Evolutionary conservation across 768 basidiomycete species (phyloP), one percentile per base, ranked within the genome.

Genomic region (Tricholoma hemisulphureum): DNA sequence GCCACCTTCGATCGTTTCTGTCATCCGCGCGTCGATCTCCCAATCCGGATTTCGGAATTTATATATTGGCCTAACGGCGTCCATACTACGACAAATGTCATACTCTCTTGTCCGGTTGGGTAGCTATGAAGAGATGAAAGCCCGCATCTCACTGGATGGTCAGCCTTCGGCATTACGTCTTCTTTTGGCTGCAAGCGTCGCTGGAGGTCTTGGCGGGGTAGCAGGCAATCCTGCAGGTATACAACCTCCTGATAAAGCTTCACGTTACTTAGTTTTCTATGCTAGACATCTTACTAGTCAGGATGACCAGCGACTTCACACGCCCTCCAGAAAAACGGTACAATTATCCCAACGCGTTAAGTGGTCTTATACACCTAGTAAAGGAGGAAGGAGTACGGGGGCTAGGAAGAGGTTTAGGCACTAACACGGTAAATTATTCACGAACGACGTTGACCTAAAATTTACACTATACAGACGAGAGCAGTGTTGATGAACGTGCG

Each of bases 71-170:
- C 80, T 94, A 31, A 85, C 87, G 5, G 93, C 93, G 4, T 91
- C 93, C 2, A 71, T 93, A 21, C 77, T 94, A 70, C 83, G 93
- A 52, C 93, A 95, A 73, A 93, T 95, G 92, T 87, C 91, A 9
- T 95, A 95, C 66, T 91, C 91, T 0, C 83, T 95, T 46, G 90
- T 93, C 53, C 85, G 93, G 29, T 74, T 95, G 28, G 93, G 93
- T 21, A 83, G 78, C 20, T 94, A 95, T 66, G 93, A 95, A 65
- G 83, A 85, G 52, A 78, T 90, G 68, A 93, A 93, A 66, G 72
- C 75, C 18, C 73, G 73, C 13, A 67, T 91, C 49, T 80, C 83
- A 11, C 68, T 69, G 59, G 70, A 78, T 29, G 79, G 83, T 3
- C 77, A 75, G 10, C 78, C 85, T n/a, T 83, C 83, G 6, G 72